Conservation (phyloP, 2,329 filamentous ascomycete genomes). For the Exophiala sideris region DNA sequence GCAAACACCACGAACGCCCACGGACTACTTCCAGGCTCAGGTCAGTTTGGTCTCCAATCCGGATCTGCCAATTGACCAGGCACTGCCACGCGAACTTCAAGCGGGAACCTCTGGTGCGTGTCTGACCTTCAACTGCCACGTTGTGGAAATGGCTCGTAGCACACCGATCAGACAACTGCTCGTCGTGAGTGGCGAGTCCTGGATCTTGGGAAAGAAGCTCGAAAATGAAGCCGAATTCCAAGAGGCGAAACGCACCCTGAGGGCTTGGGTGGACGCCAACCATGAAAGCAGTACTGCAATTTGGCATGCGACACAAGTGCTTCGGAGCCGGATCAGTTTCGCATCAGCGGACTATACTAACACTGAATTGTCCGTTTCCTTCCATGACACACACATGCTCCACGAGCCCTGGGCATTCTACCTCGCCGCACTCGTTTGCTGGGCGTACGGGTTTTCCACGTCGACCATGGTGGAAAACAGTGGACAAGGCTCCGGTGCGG, state of each 20-base stretch:
- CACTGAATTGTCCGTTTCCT: conserved; percentile 11
- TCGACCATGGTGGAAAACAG: conserved; percentile 9
- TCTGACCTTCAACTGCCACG: conserved; percentile 32
- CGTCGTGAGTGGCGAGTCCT: conserved; percentile 36
- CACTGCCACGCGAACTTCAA: conserved; percentile 8
- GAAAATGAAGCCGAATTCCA: conserved; percentile 33
- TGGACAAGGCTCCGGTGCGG: conserved; percentile 11
- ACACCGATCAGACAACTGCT: conserved; percentile 34
- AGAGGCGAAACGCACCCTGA: conserved; percentile 31
- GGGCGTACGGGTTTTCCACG: conserved; percentile 32
- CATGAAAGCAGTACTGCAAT: conserved; percentile 31
- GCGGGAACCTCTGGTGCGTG: conserved; percentile 10
- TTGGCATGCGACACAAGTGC: conserved; percentile 33
- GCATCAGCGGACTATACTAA: conserved; percentile 8
- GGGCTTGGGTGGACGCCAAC: conserved; percentile 31
- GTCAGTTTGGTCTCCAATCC: conserved; percentile 19
- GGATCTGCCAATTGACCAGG: conserved; percentile 5
- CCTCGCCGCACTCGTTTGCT: conserved; percentile 35
- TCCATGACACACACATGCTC: conserved; percentile 30
- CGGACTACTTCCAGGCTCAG: conserved; percentile 25
- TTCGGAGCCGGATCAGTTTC: conserved; percentile 23
- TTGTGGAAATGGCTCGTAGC: conserved; percentile 31
- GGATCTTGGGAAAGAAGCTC: conserved; percentile 37
- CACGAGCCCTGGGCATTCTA: conserved; percentile 36
- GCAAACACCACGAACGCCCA: background rate